Evolutionary conservation across 2,329 filamentous ascomycete species (phyloP).

Genomic region (Hypomyces perniciosus): DNA sequence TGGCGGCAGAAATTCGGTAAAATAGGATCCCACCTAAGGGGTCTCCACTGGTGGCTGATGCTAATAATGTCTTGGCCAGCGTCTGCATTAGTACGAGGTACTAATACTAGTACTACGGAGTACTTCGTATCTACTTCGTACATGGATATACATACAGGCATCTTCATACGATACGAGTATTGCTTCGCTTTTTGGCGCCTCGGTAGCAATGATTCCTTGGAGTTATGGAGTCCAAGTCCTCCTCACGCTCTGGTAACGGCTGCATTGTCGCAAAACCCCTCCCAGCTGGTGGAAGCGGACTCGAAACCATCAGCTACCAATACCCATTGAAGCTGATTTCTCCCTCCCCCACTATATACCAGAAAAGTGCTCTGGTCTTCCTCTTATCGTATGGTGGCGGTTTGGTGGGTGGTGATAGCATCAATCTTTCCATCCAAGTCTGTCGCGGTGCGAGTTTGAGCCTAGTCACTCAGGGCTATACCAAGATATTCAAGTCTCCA

Average conservation of each 20-base stretch:
- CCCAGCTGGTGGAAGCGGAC: slow-evolving; percentile 63
- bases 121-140: too few species aligned
- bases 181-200: too few species aligned
- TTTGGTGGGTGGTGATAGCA: slow-evolving; percentile 78
- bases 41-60: too few species aligned
- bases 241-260: slow-evolving; percentile 71
- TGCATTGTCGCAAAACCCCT: slow-evolving; percentile 66
- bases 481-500: slow-evolving; percentile 87
- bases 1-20: slow-evolving; percentile 4
- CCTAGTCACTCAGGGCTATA: slow-evolving; percentile 70
- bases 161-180: too few species aligned
- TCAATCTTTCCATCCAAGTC: slow-evolving; percentile 66
- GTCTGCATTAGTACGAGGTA: too few species aligned
- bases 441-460: slow-evolving; percentile 59
- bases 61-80: too few species aligned
- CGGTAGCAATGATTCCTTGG: too few species aligned
- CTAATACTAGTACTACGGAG: too few species aligned
- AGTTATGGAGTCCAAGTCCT: slow-evolving; percentile 53
- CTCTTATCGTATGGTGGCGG: slow-evolving; percentile 92
- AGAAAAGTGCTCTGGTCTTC: slow-evolving; percentile 73
- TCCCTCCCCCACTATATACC: slow-evolving; percentile 59
- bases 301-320: slow-evolving; percentile 75
- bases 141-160: too few species aligned
- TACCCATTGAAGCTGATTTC: slow-evolving; percentile 94
- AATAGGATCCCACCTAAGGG: background rate